Evolutionary conservation across 2,329 filamentous ascomycete genomes (phyloP).

Genomic region (Endothia cerciana): DNA sequence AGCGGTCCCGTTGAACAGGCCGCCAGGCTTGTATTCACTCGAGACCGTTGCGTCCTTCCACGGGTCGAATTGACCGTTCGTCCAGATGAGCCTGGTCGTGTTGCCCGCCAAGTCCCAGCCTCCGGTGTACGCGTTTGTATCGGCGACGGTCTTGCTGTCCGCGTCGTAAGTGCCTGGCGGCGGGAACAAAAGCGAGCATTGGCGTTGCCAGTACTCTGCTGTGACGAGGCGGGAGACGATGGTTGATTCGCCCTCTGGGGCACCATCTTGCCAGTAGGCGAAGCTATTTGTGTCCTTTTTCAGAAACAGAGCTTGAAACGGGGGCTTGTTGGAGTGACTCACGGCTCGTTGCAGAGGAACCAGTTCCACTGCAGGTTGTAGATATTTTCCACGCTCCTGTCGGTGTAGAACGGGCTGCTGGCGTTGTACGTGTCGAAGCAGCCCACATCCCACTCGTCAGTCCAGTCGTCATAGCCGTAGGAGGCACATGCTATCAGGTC

Average conservation of each 20-base stretch:
- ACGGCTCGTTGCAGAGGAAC: conserved; percentile 58
- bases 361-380: conserved; percentile 58
- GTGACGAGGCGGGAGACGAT: conserved; percentile 45
- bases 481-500: conserved; percentile 39
- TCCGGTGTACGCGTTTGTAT: conserved; percentile 44
- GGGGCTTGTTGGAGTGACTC: not conserved
- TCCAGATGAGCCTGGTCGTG: conserved; percentile 44
- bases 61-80: conserved; percentile 46
- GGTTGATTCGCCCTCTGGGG: conserved; percentile 46
- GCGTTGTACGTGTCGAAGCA: conserved; percentile 53
- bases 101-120: conserved; percentile 45
- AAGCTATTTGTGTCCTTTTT: conserved; percentile 33
- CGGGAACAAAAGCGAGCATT: conserved; percentile 51
- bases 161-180: conserved; percentile 43
- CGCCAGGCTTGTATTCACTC: conserved; percentile 43
- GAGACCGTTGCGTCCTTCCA: conserved; percentile 46
- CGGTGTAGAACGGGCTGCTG: conserved; percentile 45
- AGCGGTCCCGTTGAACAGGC: conserved; percentile 40
- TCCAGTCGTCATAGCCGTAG: conserved; percentile 50
- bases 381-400: conserved; percentile 43
- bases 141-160: conserved; percentile 37
- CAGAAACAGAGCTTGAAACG: not conserved
- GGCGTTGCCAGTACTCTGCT: conserved; percentile 43
- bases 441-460: conserved; percentile 47
- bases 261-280: conserved; percentile 48